Evolutionary conservation across 805 yeast species (phyloP).

Genomic region (Sporopachydermia quercuum): DNA sequence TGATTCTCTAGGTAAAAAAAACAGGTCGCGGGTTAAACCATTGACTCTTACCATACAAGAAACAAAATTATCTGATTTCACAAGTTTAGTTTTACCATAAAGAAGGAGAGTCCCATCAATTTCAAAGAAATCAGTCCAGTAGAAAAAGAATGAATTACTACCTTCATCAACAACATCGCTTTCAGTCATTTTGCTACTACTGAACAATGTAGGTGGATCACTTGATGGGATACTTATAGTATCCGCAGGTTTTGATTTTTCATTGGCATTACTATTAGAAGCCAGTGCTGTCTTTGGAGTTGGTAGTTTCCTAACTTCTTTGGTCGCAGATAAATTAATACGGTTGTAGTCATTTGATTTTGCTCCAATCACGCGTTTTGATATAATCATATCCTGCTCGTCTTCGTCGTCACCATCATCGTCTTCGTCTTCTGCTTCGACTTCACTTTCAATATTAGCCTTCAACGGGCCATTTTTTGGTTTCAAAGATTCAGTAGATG

Average conservation of each 20-base stretch:
- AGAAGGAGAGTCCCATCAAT: constrained; percentile 51
- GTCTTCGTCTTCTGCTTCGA: constrained; percentile 10
- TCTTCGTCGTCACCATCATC: constrained; percentile 39
- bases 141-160: constrained; percentile 45
- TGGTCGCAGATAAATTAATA: constrained; percentile 25
- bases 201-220: constrained; percentile 3
- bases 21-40: constrained; percentile 57
- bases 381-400: constrained; percentile 37
- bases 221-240: constrained; percentile 6
- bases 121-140: constrained; percentile 84
- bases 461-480: too few relatives aligned
- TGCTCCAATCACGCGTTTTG: constrained; percentile 35
- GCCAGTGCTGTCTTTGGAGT: constrained; percentile 14
- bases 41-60: constrained; percentile 68
- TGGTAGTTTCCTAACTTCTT: constrained; percentile 9
- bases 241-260: constrained; percentile 3
- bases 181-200: constrained; percentile 12
- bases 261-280: background rate
- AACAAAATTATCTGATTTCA: constrained; percentile 37
- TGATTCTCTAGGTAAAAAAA: constrained; percentile 55
- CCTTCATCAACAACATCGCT: constrained; percentile 24
- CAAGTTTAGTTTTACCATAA: constrained; percentile 64
- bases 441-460: too few relatives aligned
- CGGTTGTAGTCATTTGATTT: constrained; percentile 26
- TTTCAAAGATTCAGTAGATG: constrained; percentile 14